Evolutionary conservation across 2,329 filamentous ascomycete genomes (phyloP).

Genomic region (Escovopsis sp.): DNA sequence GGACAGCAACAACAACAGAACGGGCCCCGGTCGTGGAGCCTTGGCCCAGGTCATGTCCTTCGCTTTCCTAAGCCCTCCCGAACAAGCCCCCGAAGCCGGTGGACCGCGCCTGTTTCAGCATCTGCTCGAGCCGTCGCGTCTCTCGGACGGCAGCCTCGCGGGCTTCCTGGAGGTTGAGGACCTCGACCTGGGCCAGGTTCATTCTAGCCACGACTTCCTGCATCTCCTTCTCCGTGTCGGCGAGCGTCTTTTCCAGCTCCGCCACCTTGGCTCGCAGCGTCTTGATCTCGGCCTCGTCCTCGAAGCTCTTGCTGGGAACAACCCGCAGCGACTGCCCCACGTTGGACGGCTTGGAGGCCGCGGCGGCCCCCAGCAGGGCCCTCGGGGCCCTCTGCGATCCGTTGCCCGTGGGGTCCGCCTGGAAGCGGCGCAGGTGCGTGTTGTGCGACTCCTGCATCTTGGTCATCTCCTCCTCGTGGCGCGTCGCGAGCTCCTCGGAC

Average conservation of each 20-base stretch:
- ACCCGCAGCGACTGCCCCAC: slow-evolving; percentile 27
- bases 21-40: too few species aligned
- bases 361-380: slow-evolving; percentile 13
- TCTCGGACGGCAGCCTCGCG: slow-evolving; percentile 59
- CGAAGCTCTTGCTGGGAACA: slow-evolving; percentile 49
- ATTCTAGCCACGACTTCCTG: slow-evolving; percentile 67
- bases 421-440: slow-evolving; percentile 61
- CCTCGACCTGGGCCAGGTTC: slow-evolving; percentile 70
- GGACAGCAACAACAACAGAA: too few species aligned
- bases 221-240: slow-evolving; percentile 55
- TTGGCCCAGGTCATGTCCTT: background rate
- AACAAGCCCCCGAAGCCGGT: slow-evolving; percentile 20
- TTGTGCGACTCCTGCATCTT: slow-evolving; percentile 64
- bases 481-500: slow-evolving; percentile 69
- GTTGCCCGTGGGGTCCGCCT: slow-evolving; percentile 31
- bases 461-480: slow-evolving; percentile 75
- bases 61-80: background rate
- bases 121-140: slow-evolving; percentile 52
- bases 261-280: slow-evolving; percentile 63
- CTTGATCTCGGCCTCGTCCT: slow-evolving; percentile 60
- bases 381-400: slow-evolving; percentile 17
- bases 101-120: slow-evolving; percentile 49
- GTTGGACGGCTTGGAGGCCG: slow-evolving; percentile 9
- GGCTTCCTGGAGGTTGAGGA: slow-evolving; percentile 63
- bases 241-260: slow-evolving; percentile 65